Evolutionary conservation across 352 stramenopile genomes (phyloP).

Genomic region (Phytopythium aichiense): DNA sequence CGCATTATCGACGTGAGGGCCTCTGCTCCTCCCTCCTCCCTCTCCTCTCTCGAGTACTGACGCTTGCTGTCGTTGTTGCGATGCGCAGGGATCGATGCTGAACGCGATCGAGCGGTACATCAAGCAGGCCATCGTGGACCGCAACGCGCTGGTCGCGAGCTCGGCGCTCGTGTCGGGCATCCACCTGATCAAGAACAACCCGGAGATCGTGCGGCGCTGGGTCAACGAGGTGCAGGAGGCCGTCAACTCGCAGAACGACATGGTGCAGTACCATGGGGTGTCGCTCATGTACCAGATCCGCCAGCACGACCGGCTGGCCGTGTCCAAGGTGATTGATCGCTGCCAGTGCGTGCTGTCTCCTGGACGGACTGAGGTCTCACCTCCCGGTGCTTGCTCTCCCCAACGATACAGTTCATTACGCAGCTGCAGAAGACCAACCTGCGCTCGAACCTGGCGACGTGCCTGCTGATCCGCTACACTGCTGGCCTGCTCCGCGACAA

Average conservation of each 20-base stretch:
- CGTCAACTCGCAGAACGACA: constrained; percentile 94
- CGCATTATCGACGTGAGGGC: constrained; percentile 89
- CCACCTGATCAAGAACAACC: constrained; percentile 92
- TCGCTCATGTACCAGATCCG: constrained; percentile 99
- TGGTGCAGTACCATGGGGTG: constrained; percentile 99
- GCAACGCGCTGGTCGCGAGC: constrained; percentile 95
- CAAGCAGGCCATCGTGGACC: constrained; percentile 99
- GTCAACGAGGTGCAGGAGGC: constrained; percentile 98
- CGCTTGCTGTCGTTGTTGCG: no score
- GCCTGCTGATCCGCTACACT: constrained; percentile 97
- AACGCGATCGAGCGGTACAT: constrained; percentile 96
- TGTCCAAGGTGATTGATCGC: constrained; percentile 88
- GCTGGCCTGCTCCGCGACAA: constrained; percentile 88
- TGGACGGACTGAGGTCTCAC: neutral
- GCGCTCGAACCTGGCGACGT: constrained; percentile 93
- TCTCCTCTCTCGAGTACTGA: neutral
- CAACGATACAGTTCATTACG: constrained; percentile 48
- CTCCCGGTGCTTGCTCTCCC: neutral
- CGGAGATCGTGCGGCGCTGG: constrained; percentile 93
- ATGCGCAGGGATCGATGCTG: constrained; percentile 78
- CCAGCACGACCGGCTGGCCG: constrained; percentile 95
- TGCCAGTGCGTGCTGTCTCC: neutral
- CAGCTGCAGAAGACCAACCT: constrained; percentile 93
- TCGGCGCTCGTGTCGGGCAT: constrained; percentile 96
- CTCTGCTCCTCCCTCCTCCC: neutral